Base-by-base conservation (phyloP, 2,329 filamentous ascomycete genomes). In the Apiospora kogelbergensis region DNA sequence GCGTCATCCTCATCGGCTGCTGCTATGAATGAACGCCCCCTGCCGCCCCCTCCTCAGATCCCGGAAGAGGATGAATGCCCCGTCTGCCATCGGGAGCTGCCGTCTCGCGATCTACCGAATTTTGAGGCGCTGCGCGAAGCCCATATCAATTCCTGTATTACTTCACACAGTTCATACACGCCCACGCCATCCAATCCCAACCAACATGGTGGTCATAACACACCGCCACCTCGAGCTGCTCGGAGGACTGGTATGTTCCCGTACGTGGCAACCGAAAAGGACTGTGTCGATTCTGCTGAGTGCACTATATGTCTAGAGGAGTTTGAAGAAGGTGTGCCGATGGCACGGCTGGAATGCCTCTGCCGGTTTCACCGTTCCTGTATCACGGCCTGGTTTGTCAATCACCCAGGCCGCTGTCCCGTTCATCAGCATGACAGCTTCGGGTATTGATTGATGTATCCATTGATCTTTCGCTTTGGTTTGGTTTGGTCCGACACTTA, bases 61-160 rank as follows among this genome's bases (percentile, higher is more conserved):
- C 83, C 85, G 6, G 93, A 95, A 77, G 92, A 94, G 76, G 92
- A 95, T 76, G 91, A 93, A 74, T 95, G 93, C 71, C 92, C 92
- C 0, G 87, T 95, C 60, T 95, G 93, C 74, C 91, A 93, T 75
- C 81, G 84, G 45, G 91, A 94, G 79, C 84, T 94, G 3, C 91
- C 92, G 0, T 85, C 88, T 1, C 82, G 83, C 22, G 78, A 77
- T 5, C 81, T 90, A 2, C 78, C 84, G 1, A 84, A 89, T 70
- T 88, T 81, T 68, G 88, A 90, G 74, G 72, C 78, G 3, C 80
- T 86, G 15, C 84, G 89, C 41, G 88, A 89, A 73, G 78, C 82
- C 40, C 89, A 91, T 73, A 89, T 91, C 69, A 84, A 81, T 40
- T 77, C 78, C 9, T 91, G 89, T 74, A 89, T 91, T 70, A 80